Percentiles rank a stretch among this genome's conserved stretches.
These are phyloP conservation scores for Candida wancherniae DNA, from an alignment of 805 yeast species.

Conservation along the genomic window DNA sequence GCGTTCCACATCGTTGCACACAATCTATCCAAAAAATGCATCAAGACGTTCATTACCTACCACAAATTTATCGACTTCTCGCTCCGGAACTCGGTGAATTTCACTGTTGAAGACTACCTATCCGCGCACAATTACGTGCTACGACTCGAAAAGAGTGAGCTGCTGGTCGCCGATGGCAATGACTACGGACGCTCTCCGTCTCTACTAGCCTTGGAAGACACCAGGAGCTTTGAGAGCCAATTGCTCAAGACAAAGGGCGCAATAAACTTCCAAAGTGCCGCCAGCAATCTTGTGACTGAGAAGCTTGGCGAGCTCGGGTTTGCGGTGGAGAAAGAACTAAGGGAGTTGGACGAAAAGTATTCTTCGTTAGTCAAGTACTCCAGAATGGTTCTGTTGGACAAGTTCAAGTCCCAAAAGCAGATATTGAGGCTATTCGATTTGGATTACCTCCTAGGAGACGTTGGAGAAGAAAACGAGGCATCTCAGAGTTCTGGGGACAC, in stretches of 20 bases:
- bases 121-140: constrained; percentile 26
- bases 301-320: constrained; percentile 36
- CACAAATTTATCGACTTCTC: constrained; percentile 23
- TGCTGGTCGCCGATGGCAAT: too few species aligned
- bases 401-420: constrained; percentile 25
- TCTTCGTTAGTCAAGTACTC: constrained; percentile 23
- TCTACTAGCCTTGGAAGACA: constrained; percentile 7
- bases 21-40: constrained; percentile 21
- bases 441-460: constrained; percentile 29
- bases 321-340: constrained; percentile 34
- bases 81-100: constrained; percentile 23
- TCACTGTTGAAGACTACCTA: constrained; percentile 25
- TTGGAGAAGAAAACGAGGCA: constrained; percentile 15
- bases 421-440: constrained; percentile 27
- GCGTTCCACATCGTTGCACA: constrained; percentile 85
- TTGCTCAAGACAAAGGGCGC: constrained; percentile 33
- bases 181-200: constrained; percentile 7
- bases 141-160: constrained; percentile 22
- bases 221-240: constrained; percentile 35
- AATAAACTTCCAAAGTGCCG: constrained; percentile 27
- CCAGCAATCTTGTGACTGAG: constrained; percentile 34
- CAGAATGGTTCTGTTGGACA: constrained; percentile 20
- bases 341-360: constrained; percentile 32
- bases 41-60: constrained; percentile 21
- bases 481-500: constrained; percentile 9